Evolutionary conservation across 2,329 filamentous ascomycete species (phyloP).

Genomic region (Exophiala calicioides): DNA sequence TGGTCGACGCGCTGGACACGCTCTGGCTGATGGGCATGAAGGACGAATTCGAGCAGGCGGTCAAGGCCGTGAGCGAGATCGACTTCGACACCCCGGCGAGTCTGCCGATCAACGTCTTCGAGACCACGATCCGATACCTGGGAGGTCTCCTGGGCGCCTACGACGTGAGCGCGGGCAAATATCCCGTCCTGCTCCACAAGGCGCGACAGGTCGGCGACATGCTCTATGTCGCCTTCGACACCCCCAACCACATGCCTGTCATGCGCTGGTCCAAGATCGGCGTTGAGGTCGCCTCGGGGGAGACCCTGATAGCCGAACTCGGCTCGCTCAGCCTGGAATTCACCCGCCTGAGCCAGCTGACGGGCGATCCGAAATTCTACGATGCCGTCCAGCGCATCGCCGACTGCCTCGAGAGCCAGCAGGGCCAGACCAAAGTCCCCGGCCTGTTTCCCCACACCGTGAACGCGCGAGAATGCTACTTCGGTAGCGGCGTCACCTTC

Average conservation of each 20-base stretch:
- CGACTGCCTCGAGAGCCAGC: constrained; percentile 56
- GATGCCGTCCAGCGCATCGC: constrained; percentile 62
- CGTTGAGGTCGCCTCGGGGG: constrained; percentile 33
- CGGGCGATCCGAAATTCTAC: constrained; percentile 61
- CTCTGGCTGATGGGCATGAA: constrained; percentile 71
- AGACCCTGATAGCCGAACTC: constrained; percentile 48
- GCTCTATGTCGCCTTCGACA: constrained; percentile 48
- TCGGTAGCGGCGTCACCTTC: constrained; percentile 38
- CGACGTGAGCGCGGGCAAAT: constrained; percentile 52
- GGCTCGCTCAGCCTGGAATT: constrained; percentile 64
- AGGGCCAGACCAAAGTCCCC: constrained; percentile 58
- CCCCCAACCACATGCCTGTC: constrained; percentile 63
- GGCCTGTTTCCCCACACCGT: constrained; percentile 64
- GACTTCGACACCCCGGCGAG: constrained; percentile 60
- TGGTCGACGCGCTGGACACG: constrained; percentile 66
- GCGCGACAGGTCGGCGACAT: constrained; percentile 46
- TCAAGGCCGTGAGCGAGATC: constrained; percentile 58
- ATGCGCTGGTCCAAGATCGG: constrained; percentile 53
- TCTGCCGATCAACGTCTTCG: constrained; percentile 39
- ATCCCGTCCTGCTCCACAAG: constrained; percentile 41
- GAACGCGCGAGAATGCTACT: constrained; percentile 46
- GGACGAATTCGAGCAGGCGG: constrained; percentile 65
- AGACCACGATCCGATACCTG: constrained; percentile 44
- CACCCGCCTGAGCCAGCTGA: constrained; percentile 65
- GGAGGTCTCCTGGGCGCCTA: constrained; percentile 42